Conservation (phyloP, 305 asterid species). For the Rubia balearica region DNA sequence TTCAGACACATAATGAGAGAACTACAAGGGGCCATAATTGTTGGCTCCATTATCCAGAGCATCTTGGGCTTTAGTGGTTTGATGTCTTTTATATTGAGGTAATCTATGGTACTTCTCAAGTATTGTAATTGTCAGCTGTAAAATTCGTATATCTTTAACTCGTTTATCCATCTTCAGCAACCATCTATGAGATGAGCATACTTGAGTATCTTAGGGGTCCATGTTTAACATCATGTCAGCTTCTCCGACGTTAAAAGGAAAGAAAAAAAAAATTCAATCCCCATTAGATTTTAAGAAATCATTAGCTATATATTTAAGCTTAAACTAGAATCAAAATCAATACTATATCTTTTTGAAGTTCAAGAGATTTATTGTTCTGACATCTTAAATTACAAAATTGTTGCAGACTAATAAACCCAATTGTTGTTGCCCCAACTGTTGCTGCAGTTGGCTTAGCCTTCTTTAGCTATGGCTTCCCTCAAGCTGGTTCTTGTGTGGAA, state of each 20-base stretch:
- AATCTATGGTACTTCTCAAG: slow-evolving; percentile 18
- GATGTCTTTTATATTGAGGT: slow-evolving; percentile 80
- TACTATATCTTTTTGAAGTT: background rate
- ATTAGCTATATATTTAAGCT: background rate
- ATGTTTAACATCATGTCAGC: background rate
- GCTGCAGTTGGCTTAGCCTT: slow-evolving; percentile 90
- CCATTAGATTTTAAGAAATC: background rate
- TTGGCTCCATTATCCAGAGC: slow-evolving; percentile 80
- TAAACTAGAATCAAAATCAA: background rate
- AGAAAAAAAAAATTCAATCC: background rate
- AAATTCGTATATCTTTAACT: background rate
- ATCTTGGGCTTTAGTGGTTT: slow-evolving; percentile 88
- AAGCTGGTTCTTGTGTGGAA: slow-evolving; percentile 90
- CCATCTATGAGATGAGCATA: background rate
- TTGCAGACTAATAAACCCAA: slow-evolving; percentile 83
- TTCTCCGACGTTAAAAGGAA: background rate
- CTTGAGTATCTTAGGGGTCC: background rate
- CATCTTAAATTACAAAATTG: slow-evolving; percentile 7
- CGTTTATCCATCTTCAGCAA: background rate
- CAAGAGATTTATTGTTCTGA: slow-evolving; percentile 10
- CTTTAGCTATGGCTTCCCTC: slow-evolving; percentile 94
- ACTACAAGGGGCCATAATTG: slow-evolving; percentile 89
- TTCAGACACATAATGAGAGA: slow-evolving; percentile 92
- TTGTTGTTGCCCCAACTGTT: slow-evolving; percentile 91
- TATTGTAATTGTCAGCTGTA: background rate